Percentiles rank a stretch among this genome's conserved stretches.
phyloP scores from a whole-genome alignment of 1,284 basidiomycete species.

The Pterulicium gracile region DNA sequence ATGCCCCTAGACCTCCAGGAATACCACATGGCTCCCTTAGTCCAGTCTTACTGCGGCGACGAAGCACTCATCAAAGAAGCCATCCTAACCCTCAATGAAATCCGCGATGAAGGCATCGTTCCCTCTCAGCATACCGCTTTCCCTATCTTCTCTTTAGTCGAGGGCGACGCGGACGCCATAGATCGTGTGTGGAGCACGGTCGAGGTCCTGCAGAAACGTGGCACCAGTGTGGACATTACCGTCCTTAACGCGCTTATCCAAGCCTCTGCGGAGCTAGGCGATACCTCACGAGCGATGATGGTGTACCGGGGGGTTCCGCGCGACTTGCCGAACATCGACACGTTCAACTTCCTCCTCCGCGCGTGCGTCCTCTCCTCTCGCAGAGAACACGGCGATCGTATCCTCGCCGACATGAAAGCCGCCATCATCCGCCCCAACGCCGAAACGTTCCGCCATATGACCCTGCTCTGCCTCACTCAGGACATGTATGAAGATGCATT shows the following conservation, averaged over 20 bases:
- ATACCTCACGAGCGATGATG: slow-evolving; percentile 69
- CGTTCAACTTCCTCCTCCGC: slow-evolving; percentile 60
- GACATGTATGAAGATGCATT: slow-evolving; percentile 77
- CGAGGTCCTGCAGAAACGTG: slow-evolving; percentile 46
- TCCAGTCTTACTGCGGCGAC: slow-evolving; percentile 50
- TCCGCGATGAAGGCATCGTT: slow-evolving; percentile 38
- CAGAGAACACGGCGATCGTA: slow-evolving; percentile 47
- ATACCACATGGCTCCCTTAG: slow-evolving; percentile 57
- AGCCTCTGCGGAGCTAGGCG: slow-evolving; percentile 49
- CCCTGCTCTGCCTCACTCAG: slow-evolving; percentile 61
- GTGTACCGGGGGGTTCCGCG: slow-evolving; percentile 53
- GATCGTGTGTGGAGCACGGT: slow-evolving; percentile 59
- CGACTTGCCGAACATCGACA: slow-evolving; percentile 47
- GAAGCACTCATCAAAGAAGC: slow-evolving; percentile 45
- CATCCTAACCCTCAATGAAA: slow-evolving; percentile 38
- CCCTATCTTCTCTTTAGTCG: slow-evolving; percentile 42
- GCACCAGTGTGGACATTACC: slow-evolving; percentile 40
- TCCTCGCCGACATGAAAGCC: slow-evolving; percentile 52
- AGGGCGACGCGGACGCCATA: slow-evolving; percentile 37
- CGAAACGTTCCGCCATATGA: slow-evolving; percentile 55
- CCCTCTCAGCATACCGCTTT: slow-evolving; percentile 36
- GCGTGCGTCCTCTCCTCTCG: slow-evolving; percentile 49
- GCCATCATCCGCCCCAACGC: slow-evolving; percentile 41
- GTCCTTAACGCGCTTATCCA: slow-evolving; percentile 58
- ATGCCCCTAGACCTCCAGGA: slow-evolving; percentile 46